Evolutionary conservation across 495 filamentous ascomycete species (phyloP).

Genomic region (Penicillium parvum): DNA sequence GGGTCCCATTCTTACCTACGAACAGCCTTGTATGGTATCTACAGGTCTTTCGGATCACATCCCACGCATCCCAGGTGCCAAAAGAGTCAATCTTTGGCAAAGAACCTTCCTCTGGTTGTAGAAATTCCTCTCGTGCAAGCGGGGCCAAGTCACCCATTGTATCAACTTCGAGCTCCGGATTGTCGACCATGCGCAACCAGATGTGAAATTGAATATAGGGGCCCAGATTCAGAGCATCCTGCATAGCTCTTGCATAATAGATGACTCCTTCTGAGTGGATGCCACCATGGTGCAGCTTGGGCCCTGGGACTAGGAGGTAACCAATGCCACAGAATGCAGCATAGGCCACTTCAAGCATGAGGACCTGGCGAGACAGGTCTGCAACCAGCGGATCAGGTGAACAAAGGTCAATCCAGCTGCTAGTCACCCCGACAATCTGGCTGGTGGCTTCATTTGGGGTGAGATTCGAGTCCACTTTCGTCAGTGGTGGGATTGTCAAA

Average conservation of each 20-base stretch:
- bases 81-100: slow-evolving; percentile 56
- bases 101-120: slow-evolving; percentile 27
- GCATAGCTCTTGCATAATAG: slow-evolving; percentile 81
- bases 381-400: slow-evolving; percentile 77
- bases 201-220: slow-evolving; percentile 76
- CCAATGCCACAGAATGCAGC: slow-evolving; percentile 89
- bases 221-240: slow-evolving; percentile 68
- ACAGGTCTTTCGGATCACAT: slow-evolving; percentile 79
- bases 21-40: slow-evolving; percentile 77
- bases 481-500: slow-evolving; percentile 65
- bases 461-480: slow-evolving; percentile 66
- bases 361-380: slow-evolving; percentile 78
- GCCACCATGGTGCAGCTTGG: slow-evolving; percentile 49
- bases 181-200: slow-evolving; percentile 71
- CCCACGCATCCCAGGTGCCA: slow-evolving; percentile 90
- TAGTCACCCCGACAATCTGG: slow-evolving; percentile 67
- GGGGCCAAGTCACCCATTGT: slow-evolving; percentile 55
- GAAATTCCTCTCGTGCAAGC: slow-evolving; percentile 52
- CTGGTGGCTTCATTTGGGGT: slow-evolving; percentile 67
- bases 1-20: slow-evolving; percentile 64
- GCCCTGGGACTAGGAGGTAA: slow-evolving; percentile 77
- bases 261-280: slow-evolving; percentile 46
- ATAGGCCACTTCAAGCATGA: slow-evolving; percentile 88
- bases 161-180: slow-evolving; percentile 48
- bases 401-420: slow-evolving; percentile 86